phyloP scores from a whole-genome alignment of 352 stramenopile species.

The Pythium phragmiticola region DNA sequence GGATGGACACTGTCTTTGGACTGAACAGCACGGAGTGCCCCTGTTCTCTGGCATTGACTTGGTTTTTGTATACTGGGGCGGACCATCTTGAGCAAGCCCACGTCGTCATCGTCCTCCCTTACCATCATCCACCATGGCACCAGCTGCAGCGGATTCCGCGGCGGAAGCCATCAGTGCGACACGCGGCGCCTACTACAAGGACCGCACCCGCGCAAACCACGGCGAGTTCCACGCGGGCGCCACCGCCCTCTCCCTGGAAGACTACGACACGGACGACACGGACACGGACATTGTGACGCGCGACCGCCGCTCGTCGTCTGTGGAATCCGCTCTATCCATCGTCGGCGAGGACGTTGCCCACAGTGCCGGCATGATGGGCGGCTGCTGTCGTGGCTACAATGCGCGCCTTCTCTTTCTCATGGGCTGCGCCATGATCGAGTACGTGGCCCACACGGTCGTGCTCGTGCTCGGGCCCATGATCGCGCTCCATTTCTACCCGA shows the following conservation, averaged over 20 bases:
- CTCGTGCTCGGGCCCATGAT: constrained; percentile 71
- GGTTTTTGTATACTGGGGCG: constrained; percentile 14
- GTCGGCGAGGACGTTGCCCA: constrained; percentile 24
- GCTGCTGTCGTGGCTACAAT: constrained; percentile 69
- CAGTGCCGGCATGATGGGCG: constrained; percentile 22
- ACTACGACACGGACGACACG: constrained; percentile 7
- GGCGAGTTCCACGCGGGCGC: neutral
- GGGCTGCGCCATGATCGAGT: constrained; percentile 77
- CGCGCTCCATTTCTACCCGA: constrained; percentile 74
- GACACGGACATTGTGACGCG: constrained; percentile 10
- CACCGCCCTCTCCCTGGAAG: neutral
- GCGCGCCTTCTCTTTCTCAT: constrained; percentile 78
- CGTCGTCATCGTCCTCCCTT: neutral
- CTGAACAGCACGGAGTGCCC: neutral
- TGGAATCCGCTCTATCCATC: constrained; percentile 27
- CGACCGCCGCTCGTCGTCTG: constrained; percentile 24
- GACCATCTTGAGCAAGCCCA: neutral
- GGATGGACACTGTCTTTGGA: no score
- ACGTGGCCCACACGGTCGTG: constrained; percentile 69
- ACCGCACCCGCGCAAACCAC: neutral
- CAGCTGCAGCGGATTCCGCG: constrained; percentile 10
- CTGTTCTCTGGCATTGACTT: constrained; percentile 9
- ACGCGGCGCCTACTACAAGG: constrained; percentile 2
- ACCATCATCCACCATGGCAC: constrained; percentile 9
- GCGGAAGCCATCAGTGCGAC: neutral